These are phyloP conservation scores for Pyrenochaeta sp. DNA, from an alignment of 2,329 filamentous ascomycete genomes.

Conservation along the genomic window DNA sequence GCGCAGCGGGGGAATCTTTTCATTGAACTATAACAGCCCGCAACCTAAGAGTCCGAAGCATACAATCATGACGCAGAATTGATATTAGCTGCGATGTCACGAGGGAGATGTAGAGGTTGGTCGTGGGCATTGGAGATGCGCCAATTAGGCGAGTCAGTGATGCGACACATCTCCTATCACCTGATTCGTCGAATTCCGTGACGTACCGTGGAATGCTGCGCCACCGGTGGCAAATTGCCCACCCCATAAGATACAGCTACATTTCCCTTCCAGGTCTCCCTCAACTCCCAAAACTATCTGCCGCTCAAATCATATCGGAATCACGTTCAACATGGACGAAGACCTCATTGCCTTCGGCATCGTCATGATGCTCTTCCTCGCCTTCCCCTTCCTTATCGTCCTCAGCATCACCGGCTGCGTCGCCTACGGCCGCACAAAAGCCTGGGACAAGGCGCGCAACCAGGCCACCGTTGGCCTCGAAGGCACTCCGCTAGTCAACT, in stretches of 20 bases:
- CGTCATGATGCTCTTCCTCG: constrained; percentile 35
- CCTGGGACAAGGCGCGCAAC: constrained; percentile 41
- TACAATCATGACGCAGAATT: too few relatives aligned
- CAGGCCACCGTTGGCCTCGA: constrained; percentile 34
- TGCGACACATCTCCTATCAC: not conserved
- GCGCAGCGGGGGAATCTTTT: too few relatives aligned
- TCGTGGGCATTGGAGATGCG: not conserved
- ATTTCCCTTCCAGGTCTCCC: not conserved
- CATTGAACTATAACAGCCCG: too few relatives aligned
- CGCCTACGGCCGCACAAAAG: constrained; percentile 42
- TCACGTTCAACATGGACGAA: constrained; percentile 35
- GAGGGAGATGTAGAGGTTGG: too few relatives aligned
- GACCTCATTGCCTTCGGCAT: constrained; percentile 35
- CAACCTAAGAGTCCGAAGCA: too few relatives aligned
- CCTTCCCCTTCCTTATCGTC: constrained; percentile 33
- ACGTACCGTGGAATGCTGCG: not conserved
- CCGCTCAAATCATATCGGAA: not conserved
- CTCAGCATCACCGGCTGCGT: constrained; percentile 33
- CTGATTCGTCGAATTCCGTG: not conserved
- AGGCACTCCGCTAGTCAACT: constrained; percentile 21
- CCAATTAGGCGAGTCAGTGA: not conserved
- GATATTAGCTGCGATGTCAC: too few relatives aligned
- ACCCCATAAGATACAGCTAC: not conserved
- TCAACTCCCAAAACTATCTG: not conserved
- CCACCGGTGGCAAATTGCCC: constrained; percentile 1